phyloP scores from a whole-genome alignment of 2,329 filamentous ascomycete genomes.

The Calonectria pseudoturangicola region DNA sequence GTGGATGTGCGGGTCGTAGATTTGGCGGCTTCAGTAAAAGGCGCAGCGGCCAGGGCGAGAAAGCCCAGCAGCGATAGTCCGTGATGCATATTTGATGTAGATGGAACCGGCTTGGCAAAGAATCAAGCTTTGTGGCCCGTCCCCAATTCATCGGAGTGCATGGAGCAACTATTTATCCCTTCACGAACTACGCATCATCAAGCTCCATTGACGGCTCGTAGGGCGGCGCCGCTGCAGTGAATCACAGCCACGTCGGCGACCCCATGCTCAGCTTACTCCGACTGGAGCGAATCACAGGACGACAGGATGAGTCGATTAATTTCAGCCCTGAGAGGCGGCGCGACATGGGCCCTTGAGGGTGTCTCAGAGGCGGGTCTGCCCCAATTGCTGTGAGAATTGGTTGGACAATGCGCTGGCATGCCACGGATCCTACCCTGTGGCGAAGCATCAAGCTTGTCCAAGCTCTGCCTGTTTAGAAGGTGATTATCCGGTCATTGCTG shows the following conservation, averaged over 20 bases:
- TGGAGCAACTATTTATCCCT: background rate
- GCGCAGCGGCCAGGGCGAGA: slow-evolving; percentile 28
- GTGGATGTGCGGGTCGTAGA: slow-evolving; percentile 41
- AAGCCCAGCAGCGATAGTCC: background rate
- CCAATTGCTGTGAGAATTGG: slow-evolving; percentile 7
- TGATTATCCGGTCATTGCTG: background rate
- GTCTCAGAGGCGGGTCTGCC: slow-evolving; percentile 11
- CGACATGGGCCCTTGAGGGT: background rate
- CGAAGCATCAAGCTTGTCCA: background rate
- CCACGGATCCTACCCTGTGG: background rate
- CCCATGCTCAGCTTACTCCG: background rate
- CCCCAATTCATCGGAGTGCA: background rate
- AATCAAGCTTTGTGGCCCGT: background rate
- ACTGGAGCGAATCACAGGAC: background rate
- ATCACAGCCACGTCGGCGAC: slow-evolving; percentile 12
- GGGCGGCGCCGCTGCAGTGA: background rate
- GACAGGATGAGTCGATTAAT: slow-evolving; percentile 4
- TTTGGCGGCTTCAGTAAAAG: slow-evolving; percentile 14
- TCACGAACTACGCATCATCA: background rate
- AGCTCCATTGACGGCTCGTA: background rate
- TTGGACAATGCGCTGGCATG: background rate
- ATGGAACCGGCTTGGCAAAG: background rate
- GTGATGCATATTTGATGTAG: slow-evolving; percentile 19
- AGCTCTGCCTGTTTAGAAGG: background rate
- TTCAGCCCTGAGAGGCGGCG: slow-evolving; percentile 12